These are phyloP conservation scores for Tricholoma bakamatsutake DNA, from an alignment of 768 basidiomycete genomes.

Conservation along the genomic window DNA sequence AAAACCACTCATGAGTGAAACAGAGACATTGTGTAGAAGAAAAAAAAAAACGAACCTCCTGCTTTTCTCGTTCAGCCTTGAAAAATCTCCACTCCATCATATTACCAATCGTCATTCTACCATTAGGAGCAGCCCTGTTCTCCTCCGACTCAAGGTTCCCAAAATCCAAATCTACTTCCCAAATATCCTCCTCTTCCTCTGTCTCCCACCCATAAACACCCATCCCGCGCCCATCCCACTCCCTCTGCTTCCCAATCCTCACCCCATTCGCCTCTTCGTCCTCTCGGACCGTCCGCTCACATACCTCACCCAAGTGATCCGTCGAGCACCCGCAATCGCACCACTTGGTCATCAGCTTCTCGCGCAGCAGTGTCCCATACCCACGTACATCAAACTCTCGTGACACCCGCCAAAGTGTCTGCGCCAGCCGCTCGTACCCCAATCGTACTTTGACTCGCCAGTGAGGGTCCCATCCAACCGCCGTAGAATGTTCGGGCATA, in stretches of 20 bases:
- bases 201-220: slow-evolving; percentile 73
- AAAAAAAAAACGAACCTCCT: slow-evolving; percentile 36
- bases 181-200: slow-evolving; percentile 70
- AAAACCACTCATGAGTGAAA: neutral
- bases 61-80: slow-evolving; percentile 66
- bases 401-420: slow-evolving; percentile 66
- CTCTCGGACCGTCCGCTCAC: slow-evolving; percentile 65
- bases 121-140: slow-evolving; percentile 12
- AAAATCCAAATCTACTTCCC: slow-evolving; percentile 69
- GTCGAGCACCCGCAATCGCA: slow-evolving; percentile 80
- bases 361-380: slow-evolving; percentile 62
- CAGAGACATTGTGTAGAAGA: neutral
- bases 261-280: slow-evolving; percentile 60
- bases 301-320: slow-evolving; percentile 72
- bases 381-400: slow-evolving; percentile 69
- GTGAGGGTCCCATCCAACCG: slow-evolving; percentile 42
- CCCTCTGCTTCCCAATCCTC: slow-evolving; percentile 59
- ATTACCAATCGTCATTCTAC: slow-evolving; percentile 65
- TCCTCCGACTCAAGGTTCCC: slow-evolving; percentile 49
- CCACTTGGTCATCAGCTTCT: slow-evolving; percentile 72
- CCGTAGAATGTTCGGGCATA: slow-evolving; percentile 26
- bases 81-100: slow-evolving; percentile 72
- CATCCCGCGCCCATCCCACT: slow-evolving; percentile 74
- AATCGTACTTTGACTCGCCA: slow-evolving; percentile 56
- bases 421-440: slow-evolving; percentile 59